These are phyloP conservation scores for Lachnellula cervina DNA, from an alignment of 2,329 filamentous ascomycete species.

Conservation along the genomic window DNA sequence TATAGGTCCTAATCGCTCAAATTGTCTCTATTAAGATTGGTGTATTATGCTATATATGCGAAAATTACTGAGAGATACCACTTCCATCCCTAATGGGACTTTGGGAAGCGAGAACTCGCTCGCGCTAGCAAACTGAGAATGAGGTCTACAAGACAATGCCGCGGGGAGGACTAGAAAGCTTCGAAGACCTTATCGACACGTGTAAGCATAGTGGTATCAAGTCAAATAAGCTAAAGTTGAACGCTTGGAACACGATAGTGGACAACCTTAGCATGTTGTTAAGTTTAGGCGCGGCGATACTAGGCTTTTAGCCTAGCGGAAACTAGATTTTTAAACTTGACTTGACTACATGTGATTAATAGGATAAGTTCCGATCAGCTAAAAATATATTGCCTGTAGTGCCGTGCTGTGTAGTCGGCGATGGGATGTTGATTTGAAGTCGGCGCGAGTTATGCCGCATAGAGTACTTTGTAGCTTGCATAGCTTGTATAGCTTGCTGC, in stretches of 20 bases:
- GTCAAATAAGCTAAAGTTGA: background rate
- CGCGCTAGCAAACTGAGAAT: conserved; percentile 7
- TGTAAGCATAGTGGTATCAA: background rate
- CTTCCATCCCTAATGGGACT: conserved; percentile 2
- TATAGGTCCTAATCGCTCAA: conserved; percentile 9
- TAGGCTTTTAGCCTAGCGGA: too few relatives aligned
- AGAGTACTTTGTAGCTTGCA: too few relatives aligned
- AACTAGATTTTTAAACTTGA: too few relatives aligned
- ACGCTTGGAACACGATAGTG: conserved; percentile 7
- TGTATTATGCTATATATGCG: background rate
- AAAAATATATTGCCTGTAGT: background rate
- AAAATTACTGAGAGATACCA: background rate
- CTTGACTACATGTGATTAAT: background rate
- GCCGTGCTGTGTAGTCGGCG: background rate
- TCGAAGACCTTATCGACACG: conserved; percentile 6
- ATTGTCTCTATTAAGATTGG: conserved; percentile 5
- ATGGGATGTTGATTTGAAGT: background rate
- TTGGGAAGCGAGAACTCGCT: conserved; percentile 8
- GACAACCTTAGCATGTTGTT: conserved; percentile 3
- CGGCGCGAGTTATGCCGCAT: background rate
- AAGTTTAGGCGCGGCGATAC: background rate
- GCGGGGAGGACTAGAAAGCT: background rate
- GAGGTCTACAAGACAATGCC: background rate
- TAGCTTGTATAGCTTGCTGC: too few relatives aligned
- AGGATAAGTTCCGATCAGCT: background rate